Conservation (phyloP, 345 rosid genomes). For the Durio zibethinus region DNA sequence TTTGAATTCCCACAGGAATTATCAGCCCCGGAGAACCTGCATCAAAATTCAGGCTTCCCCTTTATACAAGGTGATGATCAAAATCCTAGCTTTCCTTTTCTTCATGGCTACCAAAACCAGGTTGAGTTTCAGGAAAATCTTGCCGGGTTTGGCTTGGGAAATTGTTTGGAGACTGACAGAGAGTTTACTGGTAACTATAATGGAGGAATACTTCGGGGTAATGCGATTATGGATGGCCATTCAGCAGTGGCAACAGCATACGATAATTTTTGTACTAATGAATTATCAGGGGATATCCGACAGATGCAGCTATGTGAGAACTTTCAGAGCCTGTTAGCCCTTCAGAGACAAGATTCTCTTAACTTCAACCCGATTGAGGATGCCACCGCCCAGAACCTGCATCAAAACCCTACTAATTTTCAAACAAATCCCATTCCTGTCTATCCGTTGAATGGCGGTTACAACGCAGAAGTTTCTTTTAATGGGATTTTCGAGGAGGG, state of each 20-base stretch:
- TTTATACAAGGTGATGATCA: background rate
- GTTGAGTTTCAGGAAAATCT: background rate
- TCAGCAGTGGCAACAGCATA: background rate
- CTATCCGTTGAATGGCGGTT: background rate
- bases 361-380: background rate
- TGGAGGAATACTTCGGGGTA: background rate
- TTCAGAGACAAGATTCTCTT: background rate
- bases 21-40: background rate
- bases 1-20: background rate
- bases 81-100: background rate
- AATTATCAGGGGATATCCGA: background rate
- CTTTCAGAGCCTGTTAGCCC: background rate
- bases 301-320: background rate
- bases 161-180: conserved; percentile 1
- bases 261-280: background rate
- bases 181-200: background rate
- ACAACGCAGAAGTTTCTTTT: too few species aligned
- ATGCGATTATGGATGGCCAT: too few species aligned
- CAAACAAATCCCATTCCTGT: background rate
- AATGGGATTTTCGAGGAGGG: background rate
- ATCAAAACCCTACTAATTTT: background rate
- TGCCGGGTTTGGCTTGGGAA: background rate
- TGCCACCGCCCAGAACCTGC: background rate
- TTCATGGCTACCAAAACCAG: background rate
- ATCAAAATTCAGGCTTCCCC: background rate